A percentile compares a stretch with the other conserved stretches of the same genome.
Conservation (phyloP, 169 alveolate species). For the Perkinsus marinus region DNA sequence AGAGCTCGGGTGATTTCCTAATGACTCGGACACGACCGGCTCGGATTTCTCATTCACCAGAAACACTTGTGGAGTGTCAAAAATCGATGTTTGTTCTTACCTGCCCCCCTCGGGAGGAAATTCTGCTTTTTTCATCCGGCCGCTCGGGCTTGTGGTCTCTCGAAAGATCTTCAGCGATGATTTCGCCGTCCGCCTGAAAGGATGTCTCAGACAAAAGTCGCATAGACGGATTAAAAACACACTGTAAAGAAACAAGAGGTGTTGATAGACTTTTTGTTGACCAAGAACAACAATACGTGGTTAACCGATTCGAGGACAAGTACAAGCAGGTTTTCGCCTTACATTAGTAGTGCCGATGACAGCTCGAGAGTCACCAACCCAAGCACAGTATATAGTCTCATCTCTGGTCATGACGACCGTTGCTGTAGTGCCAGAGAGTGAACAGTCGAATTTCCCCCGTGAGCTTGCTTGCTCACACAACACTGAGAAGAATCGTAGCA, state of each 20-base stretch:
- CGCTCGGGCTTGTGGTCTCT: slow-evolving; percentile 62
- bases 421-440: slow-evolving; percentile 39
- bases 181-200: too few species aligned
- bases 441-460: slow-evolving; percentile 13
- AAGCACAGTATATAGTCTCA: slow-evolving; percentile 14
- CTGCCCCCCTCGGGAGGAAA: slow-evolving; percentile 61
- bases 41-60: too few species aligned
- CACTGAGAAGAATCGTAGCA: neutral
- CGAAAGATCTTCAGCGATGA: slow-evolving; percentile 30
- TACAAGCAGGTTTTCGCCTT: neutral
- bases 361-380: slow-evolving; percentile 43
- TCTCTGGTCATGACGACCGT: slow-evolving; percentile 14
- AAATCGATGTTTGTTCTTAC: too few species aligned
- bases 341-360: slow-evolving; percentile 8
- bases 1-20: too few species aligned
- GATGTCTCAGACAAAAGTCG: too few species aligned
- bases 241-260: too few species aligned
- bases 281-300: too few species aligned
- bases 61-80: too few species aligned
- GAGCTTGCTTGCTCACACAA: neutral
- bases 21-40: too few species aligned
- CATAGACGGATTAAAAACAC: too few species aligned
- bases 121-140: slow-evolving; percentile 56
- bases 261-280: too few species aligned
- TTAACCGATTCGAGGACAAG: too few species aligned